Evolutionary conservation across 2,329 filamentous ascomycete genomes (phyloP).

Genomic region (Atkinsonella texensis): DNA sequence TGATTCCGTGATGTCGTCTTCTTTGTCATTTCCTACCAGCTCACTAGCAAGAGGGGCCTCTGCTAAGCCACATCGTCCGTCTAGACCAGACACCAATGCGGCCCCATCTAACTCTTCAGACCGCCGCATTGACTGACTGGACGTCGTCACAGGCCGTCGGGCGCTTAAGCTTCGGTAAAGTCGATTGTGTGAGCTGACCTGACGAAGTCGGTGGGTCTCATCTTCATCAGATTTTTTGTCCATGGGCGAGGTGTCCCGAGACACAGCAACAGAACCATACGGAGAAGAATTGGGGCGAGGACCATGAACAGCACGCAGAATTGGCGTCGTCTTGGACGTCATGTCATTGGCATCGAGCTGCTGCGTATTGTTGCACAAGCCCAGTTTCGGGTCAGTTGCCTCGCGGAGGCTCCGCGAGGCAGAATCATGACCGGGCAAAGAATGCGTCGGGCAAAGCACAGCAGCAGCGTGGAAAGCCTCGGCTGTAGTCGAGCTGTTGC

Average conservation of each 20-base stretch:
- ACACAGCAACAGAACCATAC: slow-evolving; percentile 27
- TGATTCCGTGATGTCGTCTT: slow-evolving; percentile 20
- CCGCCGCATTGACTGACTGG: slow-evolving; percentile 20
- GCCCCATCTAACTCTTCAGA: slow-evolving; percentile 41
- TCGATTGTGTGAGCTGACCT: slow-evolving; percentile 20
- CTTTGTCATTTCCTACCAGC: slow-evolving; percentile 30
- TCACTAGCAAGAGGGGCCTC: slow-evolving; percentile 35
- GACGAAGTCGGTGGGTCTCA: slow-evolving; percentile 21
- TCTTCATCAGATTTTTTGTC: slow-evolving; percentile 21
- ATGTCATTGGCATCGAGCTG: slow-evolving; percentile 14
- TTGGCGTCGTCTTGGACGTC: slow-evolving; percentile 25
- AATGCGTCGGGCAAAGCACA: not conserved
- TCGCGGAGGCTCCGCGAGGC: slow-evolving; percentile 12
- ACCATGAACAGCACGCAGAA: slow-evolving; percentile 19
- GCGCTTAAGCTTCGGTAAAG: slow-evolving; percentile 18
- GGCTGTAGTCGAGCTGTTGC: slow-evolving; percentile 1
- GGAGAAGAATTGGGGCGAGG: slow-evolving; percentile 18
- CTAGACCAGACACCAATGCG: slow-evolving; percentile 39
- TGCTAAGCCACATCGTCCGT: slow-evolving; percentile 40
- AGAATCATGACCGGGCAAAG: slow-evolving; percentile 12
- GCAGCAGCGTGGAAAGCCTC: not conserved
- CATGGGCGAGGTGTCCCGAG: slow-evolving; percentile 23
- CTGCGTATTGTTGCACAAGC: slow-evolving; percentile 8
- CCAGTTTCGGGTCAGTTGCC: slow-evolving; percentile 13
- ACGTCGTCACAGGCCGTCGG: slow-evolving; percentile 18